Conservation (phyloP, 2,329 filamentous ascomycete species). For the Seiridium cupressi region DNA sequence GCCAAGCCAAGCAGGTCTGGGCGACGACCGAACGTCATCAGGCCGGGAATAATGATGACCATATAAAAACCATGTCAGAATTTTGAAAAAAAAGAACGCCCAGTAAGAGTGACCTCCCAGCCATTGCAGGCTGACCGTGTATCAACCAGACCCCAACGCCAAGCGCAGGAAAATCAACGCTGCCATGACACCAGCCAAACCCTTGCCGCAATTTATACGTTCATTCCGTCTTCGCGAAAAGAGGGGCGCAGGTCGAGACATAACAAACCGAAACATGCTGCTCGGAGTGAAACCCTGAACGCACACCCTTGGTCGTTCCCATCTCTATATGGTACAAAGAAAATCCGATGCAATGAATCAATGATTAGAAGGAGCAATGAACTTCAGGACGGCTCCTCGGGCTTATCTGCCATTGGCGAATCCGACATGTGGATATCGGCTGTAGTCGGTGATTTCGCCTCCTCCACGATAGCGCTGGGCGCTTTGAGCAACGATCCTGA, state of each 20-base stretch:
- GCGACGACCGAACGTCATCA: neutral
- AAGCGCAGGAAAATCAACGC: constrained; percentile 3
- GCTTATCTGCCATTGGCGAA: constrained; percentile 29
- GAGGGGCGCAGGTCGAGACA: constrained; percentile 1
- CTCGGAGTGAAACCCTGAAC: neutral
- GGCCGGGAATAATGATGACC: neutral
- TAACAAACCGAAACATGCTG: constrained; percentile 1
- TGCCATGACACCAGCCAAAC: constrained; percentile 7
- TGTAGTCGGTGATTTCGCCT: constrained; percentile 35
- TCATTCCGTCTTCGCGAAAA: neutral
- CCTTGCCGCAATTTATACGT: constrained; percentile 2
- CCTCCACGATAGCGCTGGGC: constrained; percentile 34
- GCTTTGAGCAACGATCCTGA: constrained; percentile 34
- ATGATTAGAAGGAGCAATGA: neutral
- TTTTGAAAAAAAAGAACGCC: neutral
- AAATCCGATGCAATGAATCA: constrained; percentile 6
- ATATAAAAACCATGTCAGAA: neutral
- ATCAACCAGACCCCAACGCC: constrained; percentile 6
- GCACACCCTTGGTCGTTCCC: constrained; percentile 4
- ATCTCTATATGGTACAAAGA: constrained; percentile 36
- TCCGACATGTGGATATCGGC: constrained; percentile 33
- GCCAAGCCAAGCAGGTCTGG: neutral
- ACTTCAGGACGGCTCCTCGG: constrained; percentile 15
- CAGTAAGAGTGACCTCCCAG: neutral
- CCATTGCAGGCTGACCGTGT: constrained; percentile 1